Evolutionary conservation across 129 eudicot species (phyloP).

Genomic region (Artemisia argyi): DNA sequence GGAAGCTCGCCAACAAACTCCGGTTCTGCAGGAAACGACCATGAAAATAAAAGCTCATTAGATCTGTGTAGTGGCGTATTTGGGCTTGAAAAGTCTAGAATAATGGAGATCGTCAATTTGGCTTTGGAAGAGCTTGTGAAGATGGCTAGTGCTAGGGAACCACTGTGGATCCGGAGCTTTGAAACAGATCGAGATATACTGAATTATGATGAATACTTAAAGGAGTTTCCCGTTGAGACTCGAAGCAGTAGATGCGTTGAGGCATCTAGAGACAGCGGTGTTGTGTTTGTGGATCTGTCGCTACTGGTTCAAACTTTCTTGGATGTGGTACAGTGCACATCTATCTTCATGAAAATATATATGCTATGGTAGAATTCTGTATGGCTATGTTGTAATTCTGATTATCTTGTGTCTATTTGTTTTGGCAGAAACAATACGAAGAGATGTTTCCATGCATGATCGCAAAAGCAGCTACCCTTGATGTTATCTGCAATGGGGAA

Average conservation of each 20-base stretch:
- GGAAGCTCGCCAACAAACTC: slow-evolving; percentile 57
- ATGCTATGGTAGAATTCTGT: not conserved
- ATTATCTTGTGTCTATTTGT: slow-evolving; percentile 5
- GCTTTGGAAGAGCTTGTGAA: slow-evolving; percentile 68
- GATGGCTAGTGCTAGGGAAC: slow-evolving; percentile 81
- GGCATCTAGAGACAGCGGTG: slow-evolving; percentile 79
- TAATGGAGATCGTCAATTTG: slow-evolving; percentile 56
- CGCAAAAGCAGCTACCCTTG: slow-evolving; percentile 79
- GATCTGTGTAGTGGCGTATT: slow-evolving; percentile 62
- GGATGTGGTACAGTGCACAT: slow-evolving; percentile 72
- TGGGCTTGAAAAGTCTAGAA: slow-evolving; percentile 61
- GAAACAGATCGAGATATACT: slow-evolving; percentile 95
- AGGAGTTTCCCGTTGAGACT: slow-evolving; percentile 39
- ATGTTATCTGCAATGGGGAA: slow-evolving; percentile 71
- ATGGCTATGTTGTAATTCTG: not conserved
- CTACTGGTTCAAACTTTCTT: slow-evolving; percentile 70
- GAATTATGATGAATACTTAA: slow-evolving; percentile 84
- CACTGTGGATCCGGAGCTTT: slow-evolving; percentile 81
- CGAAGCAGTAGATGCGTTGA: slow-evolving; percentile 53
- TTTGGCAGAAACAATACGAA: slow-evolving; percentile 69
- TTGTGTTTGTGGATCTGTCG: slow-evolving; percentile 67
- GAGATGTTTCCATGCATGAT: slow-evolving; percentile 86
- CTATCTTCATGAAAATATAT: slow-evolving; percentile 6
- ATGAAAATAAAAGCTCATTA: slow-evolving; percentile 63
- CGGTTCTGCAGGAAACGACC: slow-evolving; percentile 54